Conservation (phyloP, 495 filamentous ascomycete species). For the Rostrohypoxylon terebratum region DNA sequence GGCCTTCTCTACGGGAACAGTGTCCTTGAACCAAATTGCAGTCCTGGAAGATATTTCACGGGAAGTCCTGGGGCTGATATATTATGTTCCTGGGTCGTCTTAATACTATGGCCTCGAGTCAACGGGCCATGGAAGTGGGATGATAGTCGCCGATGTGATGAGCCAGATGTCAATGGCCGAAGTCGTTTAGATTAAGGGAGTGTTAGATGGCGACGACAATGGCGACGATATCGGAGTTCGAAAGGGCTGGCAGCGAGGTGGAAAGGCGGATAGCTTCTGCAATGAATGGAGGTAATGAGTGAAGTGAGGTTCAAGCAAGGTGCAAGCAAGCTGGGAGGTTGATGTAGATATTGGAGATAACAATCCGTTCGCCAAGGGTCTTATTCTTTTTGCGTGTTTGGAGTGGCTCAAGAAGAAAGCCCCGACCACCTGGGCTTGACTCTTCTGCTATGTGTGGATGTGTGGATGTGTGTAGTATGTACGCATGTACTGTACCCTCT, state of each 20-base stretch:
- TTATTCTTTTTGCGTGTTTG: conserved; percentile 43
- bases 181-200: conserved; percentile 18
- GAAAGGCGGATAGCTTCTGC: conserved; percentile 30
- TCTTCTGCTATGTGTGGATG: conserved; percentile 29
- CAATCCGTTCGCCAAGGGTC: conserved; percentile 39
- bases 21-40: conserved; percentile 43
- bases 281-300: conserved; percentile 43
- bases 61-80: conserved; percentile 48
- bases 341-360: conserved; percentile 54
- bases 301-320: conserved; percentile 42
- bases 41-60: conserved; percentile 46
- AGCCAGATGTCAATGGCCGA: conserved; percentile 27
- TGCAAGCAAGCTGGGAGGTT: conserved; percentile 48
- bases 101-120: conserved; percentile 42
- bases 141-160: conserved; percentile 31
- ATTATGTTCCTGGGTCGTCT: conserved; percentile 45
- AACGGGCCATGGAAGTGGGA: conserved; percentile 44
- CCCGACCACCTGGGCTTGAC: conserved; percentile 42
- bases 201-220: conserved; percentile 36
- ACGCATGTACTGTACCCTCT: neutral
- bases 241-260: conserved; percentile 33
- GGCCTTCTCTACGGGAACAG: conserved; percentile 44
- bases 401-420: conserved; percentile 47
- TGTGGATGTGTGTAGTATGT: too few species aligned
- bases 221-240: conserved; percentile 41